Evolutionary conservation across 2,329 filamentous ascomycete species (phyloP), one percentile per base, ranked within the genome.

Genomic region (Pseudohalonectria lignicola): DNA sequence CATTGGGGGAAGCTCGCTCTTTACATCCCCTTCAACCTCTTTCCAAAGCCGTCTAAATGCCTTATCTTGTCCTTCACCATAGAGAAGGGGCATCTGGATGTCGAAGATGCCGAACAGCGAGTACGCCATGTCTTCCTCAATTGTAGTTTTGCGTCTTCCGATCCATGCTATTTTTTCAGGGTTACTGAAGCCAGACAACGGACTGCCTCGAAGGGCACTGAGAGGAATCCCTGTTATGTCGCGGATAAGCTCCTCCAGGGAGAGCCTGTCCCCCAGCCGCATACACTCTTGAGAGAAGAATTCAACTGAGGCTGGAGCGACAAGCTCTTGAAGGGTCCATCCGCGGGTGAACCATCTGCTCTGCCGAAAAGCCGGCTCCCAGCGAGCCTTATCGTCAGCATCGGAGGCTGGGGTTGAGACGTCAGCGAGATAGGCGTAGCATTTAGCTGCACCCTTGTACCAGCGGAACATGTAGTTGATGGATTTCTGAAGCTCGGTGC

Each of bases 51-150:
- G 23, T 26, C 23, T 26, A 23, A 45, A 42, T 1, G 43, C 39
- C 3, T 29, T 41, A 9, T 19, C n/a, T 4, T 31, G 26, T 3
- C 36, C 30, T n/a, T 41, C 43, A 17, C 43, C 43, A 23, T 45
- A 45, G 3, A 41, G 19, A 4, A 43, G 29, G 2, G 41, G 37
- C 37, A 46, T 43, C n/a, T 35, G 30, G 15, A 45, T 30, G 30
- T 36, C 33, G 32, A 41, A 42, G 25, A 44, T 39, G 11, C 40
- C 40, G 3, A 37, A 8, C 4, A 44, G 35, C 11, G 21, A 39
- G 30, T 40, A 42, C 6, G 30, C 38, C n/a, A 2, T 39, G 16
- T 44, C 42, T 36, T 44, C 45, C 17, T 29, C n/a, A 3, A 34
- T 36, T 6, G 34, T 42, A 7, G 41, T 45, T 20, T 37, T 15